Base-by-base conservation (phyloP, 2,329 filamentous ascomycete genomes). In the Pyrenophora teres region DNA sequence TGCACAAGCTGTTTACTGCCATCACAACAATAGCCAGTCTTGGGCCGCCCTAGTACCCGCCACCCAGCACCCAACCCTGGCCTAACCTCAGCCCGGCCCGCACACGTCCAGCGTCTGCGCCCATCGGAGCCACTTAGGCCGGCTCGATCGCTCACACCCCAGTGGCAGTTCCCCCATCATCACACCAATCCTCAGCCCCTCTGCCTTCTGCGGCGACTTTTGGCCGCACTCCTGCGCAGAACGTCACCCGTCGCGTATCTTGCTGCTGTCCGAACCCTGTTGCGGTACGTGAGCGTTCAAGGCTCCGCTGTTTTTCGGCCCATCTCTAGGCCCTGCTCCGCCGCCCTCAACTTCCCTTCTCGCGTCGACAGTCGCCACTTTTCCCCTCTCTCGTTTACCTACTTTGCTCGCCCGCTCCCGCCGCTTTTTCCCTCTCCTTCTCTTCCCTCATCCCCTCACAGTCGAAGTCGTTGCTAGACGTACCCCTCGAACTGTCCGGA, bases 271-370 rank as follows among this genome's bases (percentile, higher is more conserved):
- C 42, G 52, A 49, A 42, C 60, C 60, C 57, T 59, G 54, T 52
- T 51, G 47, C 59, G 48, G 59, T 54, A 46, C 48, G 56, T 52
- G 44, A 47, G 49, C 48, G 25, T 44, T 32, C 49, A 53, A 62
- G 60, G 59, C 60, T 62, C 58, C 54, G 47, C 50, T 58, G 19
- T 51, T 56, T 43, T 56, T 65, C 67, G 65, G 64, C 65, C 63
- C 59, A 65, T 64, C 50, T 59, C 33, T 54, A 49, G 53, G 55
- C 56, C 61, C 9, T 30, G 25, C 10, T 61, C 57, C 63, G 63
- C 59, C 59, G 57, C 62, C 54, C 43, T 50, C 32, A 42, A 40
- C 27, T 56, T 55, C 48, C 57, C 49, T 56, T 54, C 56, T 54
- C 54, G 49, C 52, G 38, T 47, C 46, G 53, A 62, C 50, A 53